Evolutionary conservation across 225 moss, liverwort and hornwort species (phyloP).

Genomic region (Marchantia paleacea): DNA sequence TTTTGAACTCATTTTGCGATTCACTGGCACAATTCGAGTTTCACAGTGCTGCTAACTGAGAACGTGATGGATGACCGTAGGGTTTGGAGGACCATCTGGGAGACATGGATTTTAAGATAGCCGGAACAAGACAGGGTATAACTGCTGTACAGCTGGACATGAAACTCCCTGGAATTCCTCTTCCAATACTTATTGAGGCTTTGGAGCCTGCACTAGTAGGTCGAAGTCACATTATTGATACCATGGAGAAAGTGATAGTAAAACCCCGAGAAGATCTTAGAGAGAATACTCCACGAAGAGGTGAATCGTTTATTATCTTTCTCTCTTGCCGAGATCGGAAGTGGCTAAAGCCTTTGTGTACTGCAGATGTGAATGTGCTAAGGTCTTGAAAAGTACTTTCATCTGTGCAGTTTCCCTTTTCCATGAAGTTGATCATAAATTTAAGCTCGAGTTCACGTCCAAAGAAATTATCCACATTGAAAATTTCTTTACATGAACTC

Average conservation of each 20-base stretch:
- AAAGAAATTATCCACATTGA: not conserved
- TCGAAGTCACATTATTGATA: conserved; percentile 63
- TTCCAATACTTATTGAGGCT: conserved; percentile 78
- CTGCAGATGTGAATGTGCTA: too few species aligned
- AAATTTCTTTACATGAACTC: too few species aligned
- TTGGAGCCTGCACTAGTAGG: conserved; percentile 75
- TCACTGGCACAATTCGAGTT: not conserved
- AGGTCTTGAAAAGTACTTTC: not conserved
- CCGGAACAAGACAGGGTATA: conserved; percentile 81
- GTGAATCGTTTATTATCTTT: conserved; percentile 20
- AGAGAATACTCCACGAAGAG: conserved; percentile 80
- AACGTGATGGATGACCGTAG: conserved; percentile 13
- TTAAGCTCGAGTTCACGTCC: not conserved
- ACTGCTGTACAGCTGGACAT: conserved; percentile 98
- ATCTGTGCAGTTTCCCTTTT: not conserved
- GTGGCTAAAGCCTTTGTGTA: not conserved
- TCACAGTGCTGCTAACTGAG: not conserved
- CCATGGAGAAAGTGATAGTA: conserved; percentile 70
- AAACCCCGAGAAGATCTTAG: conserved; percentile 63
- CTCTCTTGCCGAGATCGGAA: not conserved
- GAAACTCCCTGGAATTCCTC: conserved; percentile 81
- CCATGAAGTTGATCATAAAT: not conserved
- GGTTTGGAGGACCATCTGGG: conserved; percentile 95
- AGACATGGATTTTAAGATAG: conserved; percentile 99
- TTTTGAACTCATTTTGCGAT: not conserved